A percentile compares a stretch with the other conserved stretches of the same genome.
phyloP scores from a whole-genome alignment of 768 basidiomycete genomes.

The Boletus barrowsii region DNA sequence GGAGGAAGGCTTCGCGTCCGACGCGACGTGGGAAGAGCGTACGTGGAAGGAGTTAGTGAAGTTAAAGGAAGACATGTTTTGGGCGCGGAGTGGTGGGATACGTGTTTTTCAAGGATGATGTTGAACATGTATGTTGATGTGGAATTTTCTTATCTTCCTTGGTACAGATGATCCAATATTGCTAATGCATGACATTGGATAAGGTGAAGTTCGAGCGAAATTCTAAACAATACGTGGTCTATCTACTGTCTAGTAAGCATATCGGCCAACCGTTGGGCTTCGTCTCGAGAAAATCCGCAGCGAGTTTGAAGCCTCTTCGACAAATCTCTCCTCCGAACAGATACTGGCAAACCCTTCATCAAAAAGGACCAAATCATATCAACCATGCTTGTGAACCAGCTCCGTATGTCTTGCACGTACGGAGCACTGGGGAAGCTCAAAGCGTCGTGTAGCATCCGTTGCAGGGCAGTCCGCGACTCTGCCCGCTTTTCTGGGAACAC shows the following conservation, averaged over 20 bases:
- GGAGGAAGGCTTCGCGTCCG: conserved; percentile 51
- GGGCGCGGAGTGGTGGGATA: conserved; percentile 68
- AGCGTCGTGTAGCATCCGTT: background rate
- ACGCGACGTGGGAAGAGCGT: conserved; percentile 80
- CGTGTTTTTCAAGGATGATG: conserved; percentile 10
- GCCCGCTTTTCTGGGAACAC: background rate
- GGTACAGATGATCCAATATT: too few species aligned
- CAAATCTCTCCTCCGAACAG: background rate
- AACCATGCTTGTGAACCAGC: background rate
- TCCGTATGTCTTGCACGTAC: background rate
- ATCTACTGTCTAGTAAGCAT: background rate
- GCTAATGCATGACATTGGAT: too few species aligned
- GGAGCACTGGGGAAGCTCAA: background rate
- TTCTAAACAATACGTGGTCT: too few species aligned
- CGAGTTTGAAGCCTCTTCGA: background rate
- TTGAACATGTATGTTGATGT: background rate
- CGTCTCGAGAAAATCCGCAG: background rate
- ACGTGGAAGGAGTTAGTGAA: conserved; percentile 77
- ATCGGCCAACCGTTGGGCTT: background rate
- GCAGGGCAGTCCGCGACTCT: background rate
- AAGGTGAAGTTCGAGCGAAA: too few species aligned
- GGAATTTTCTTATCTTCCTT: too few species aligned
- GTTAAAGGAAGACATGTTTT: conserved; percentile 83
- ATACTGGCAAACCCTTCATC: background rate
- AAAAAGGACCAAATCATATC: background rate